Evolutionary conservation across 768 basidiomycete genomes (phyloP).

Genomic region (Leccinellum luteum): DNA sequence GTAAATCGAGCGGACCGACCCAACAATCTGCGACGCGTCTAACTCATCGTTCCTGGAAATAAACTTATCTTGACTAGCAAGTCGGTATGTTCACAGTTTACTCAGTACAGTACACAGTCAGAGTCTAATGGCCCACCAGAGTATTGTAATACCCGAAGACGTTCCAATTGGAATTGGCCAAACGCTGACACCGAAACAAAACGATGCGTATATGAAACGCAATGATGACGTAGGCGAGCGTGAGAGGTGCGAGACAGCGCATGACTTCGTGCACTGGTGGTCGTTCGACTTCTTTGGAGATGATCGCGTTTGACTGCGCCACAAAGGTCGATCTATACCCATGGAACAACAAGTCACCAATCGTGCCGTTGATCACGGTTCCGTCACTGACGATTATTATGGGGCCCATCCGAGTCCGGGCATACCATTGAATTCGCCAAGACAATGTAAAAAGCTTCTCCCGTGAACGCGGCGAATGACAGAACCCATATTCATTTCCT

Average conservation of each 20-base stretch:
- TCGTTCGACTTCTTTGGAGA: constrained; percentile 7
- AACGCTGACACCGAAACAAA: background rate
- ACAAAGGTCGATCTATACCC: constrained; percentile 9
- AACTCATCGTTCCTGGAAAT: background rate
- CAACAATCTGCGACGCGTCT: background rate
- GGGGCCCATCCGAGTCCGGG: background rate
- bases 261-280: constrained; percentile 9
- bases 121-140: background rate
- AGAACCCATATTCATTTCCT: background rate
- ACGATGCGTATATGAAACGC: background rate
- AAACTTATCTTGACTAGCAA: background rate
- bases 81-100: background rate
- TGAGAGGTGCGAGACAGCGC: constrained; percentile 16
- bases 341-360: constrained; percentile 15
- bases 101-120: too few species aligned
- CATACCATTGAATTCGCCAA: background rate
- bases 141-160: too few species aligned
- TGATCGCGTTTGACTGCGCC: background rate
- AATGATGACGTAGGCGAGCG: constrained; percentile 7
- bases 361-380: background rate
- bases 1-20: background rate
- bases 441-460: background rate
- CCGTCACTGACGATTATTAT: too few species aligned
- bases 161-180: background rate
- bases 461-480: constrained; percentile 10